Percentiles rank a stretch among this genome's conserved stretches.
Evolutionary conservation across 345 rosid species (phyloP).

Genomic region (Moricandia moricandioides): DNA sequence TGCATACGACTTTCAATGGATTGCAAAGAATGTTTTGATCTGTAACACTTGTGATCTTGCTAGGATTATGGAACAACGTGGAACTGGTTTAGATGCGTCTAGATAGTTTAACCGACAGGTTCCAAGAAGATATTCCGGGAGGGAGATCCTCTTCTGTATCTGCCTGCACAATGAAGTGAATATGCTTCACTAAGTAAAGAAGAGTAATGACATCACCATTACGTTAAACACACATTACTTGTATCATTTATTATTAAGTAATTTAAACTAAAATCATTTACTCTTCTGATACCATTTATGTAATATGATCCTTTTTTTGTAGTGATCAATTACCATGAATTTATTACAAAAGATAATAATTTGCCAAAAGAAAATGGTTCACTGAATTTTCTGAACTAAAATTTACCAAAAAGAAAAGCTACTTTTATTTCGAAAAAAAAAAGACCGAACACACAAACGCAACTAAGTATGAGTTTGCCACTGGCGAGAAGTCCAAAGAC

Average conservation of each 20-base stretch:
- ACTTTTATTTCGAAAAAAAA: too few relatives aligned
- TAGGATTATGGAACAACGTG: constrained; percentile 35
- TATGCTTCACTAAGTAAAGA: neutral
- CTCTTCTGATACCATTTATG: too few relatives aligned
- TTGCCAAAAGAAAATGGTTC: too few relatives aligned
- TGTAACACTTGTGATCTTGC: too few relatives aligned
- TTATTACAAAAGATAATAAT: too few relatives aligned
- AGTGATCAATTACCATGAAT: too few relatives aligned
- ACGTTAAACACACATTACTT: too few relatives aligned
- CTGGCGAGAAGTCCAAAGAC: neutral
- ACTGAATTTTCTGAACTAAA: too few relatives aligned
- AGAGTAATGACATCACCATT: neutral
- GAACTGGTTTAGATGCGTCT: constrained; percentile 64
- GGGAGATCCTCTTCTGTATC: constrained; percentile 89
- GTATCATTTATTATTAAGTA: too few relatives aligned
- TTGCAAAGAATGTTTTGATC: constrained; percentile 29
- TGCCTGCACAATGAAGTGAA: constrained; percentile 43
- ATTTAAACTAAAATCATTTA: too few relatives aligned
- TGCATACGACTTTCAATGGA: constrained; percentile 17
- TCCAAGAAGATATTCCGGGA: constrained; percentile 87
- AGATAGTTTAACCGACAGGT: constrained; percentile 87
- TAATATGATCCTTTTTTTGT: too few relatives aligned
- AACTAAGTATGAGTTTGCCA: neutral
- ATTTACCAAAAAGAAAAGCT: too few relatives aligned
- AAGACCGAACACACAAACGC: neutral